Base-by-base conservation (phyloP, 176 grass and related monocot species). In the Pontederia paniculata region DNA sequence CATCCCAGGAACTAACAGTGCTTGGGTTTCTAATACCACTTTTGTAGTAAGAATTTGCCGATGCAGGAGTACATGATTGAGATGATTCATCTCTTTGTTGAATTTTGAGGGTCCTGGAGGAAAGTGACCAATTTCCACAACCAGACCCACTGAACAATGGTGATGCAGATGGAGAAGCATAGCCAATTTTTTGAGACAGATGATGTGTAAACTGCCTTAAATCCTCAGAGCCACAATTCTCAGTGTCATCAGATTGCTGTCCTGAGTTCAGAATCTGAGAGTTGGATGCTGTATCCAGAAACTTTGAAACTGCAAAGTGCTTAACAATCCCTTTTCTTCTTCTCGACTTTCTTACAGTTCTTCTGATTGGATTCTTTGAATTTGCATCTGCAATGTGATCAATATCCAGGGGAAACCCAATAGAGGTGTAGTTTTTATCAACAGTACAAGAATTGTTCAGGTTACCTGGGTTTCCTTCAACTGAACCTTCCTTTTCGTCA, bases 41-140 rank as follows among this genome's bases (percentile, higher is more conserved):
- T 45, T 52, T 80, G 58, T 85, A 84, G 81, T 85, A 95, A 25
- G 89, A 85, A 53, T 78, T 82, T 67, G 81, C 74, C 55, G 89
- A 95, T 52, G 71, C 69, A 79, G 89, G 89, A 31, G 84, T 95
- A 69, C 75, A 88, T 74, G 84, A 95, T 69, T 83, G 73, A 53
- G 89, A 84, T 68, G 84, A 88, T 17, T 52, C 77, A 21, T 84
- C 84, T 70, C 68, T 77, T 78, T 72, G 70, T 42, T 56, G 69
- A 10, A 42, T 72, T 76, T 73, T 87, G 17, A 83, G 62, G 55
- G 82, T 62, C 74, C 73, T 95, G 9, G 78, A 83, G 43, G 75
- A 80, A 77, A 74, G 78, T 44, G 75, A 85, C 66, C 74, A 74
- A 54, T 69, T 88, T 20, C 82, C 77, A 54, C 78, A 84, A 68